Base-by-base conservation (phyloP, 1,284 basidiomycete species). In the Rhodotorula sp. region DNA sequence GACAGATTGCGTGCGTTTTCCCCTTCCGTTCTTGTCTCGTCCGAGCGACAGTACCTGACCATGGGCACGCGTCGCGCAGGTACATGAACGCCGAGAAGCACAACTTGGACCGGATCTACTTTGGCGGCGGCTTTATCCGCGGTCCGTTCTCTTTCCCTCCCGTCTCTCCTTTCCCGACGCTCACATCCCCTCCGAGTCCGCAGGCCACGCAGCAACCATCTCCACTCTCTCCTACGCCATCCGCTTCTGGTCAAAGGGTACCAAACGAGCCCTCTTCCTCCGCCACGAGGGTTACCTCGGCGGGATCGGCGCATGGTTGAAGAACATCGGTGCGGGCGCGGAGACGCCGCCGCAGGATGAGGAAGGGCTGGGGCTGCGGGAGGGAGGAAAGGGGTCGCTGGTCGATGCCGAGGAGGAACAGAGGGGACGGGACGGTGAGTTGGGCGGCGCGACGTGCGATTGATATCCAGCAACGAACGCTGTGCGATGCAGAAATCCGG, bases 81-180 rank as follows among this genome's bases (percentile, higher is more conserved):
- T 97, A 95, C 82, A 97, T 99, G 95, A 99, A 99, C 79, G 96
- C 96, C 59, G 96, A 99, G 81, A 98, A 99, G 84, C 97, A 98
- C 81, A 90, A 92, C 72, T 82, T 99, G 67, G 92, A 98, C 78
- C 88, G 92, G 77, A 98, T 99, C 76, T 99, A 98, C 83, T 99
- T 99, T 84, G 94, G 95, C 22, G 96, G 96, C 5, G 98, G 92
- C 82, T 99, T 99, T 82, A 99, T 99, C 81, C 87, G 96, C 84
- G 95, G 94, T 92, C 78, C 75, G 84, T 82, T 53, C 30, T 34
- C 51, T 44, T 59, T 56, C 22, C 44, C 30, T 60, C n/a, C 6
- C 30, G n/a, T 69, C 58, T 46, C n/a, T 71, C 51, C 11, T 24
- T 13, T 10, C 30, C 17, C 19, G 24, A 5, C 8, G 22, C 39